Conservation (phyloP, 2,329 filamentous ascomycete genomes). For the Botrytis galanthina region DNA sequence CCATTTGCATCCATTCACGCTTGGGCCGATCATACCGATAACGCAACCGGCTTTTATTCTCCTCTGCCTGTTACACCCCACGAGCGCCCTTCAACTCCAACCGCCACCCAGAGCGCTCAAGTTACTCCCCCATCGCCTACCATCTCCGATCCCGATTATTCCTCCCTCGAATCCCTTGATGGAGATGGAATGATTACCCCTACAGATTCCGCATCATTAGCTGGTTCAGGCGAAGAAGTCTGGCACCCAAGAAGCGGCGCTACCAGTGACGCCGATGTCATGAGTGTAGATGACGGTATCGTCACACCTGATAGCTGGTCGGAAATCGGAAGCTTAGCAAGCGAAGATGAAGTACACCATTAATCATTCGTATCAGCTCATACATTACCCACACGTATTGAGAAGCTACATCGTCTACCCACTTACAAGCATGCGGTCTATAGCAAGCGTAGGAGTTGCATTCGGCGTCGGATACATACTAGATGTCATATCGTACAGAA, state of each 20-base stretch:
- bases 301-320: conserved; percentile 62
- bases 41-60: conserved; percentile 54
- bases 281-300: conserved; percentile 60
- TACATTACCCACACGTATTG: not conserved
- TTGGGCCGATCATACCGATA: conserved; percentile 51
- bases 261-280: conserved; percentile 50
- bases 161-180: conserved; percentile 27
- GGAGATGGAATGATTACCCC: conserved; percentile 56
- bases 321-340: conserved; percentile 62
- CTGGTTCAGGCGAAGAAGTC: conserved; percentile 49
- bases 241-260: conserved; percentile 40
- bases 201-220: conserved; percentile 56
- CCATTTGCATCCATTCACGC: conserved; percentile 62
- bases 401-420: not conserved
- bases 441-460: not conserved
- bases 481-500: not conserved
- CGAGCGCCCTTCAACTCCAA: conserved; percentile 36
- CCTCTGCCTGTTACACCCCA: conserved; percentile 51
- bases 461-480: not conserved
- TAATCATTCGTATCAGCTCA: conserved; percentile 27
- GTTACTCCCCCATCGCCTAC: conserved; percentile 28
- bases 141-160: conserved; percentile 31
- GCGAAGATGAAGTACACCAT: conserved; percentile 39
- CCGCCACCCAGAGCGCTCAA: conserved; percentile 23
- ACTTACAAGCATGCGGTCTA: not conserved